Evolutionary conservation across 345 rosid species (phyloP).

Genomic region (Eucalyptus cladocalyx): DNA sequence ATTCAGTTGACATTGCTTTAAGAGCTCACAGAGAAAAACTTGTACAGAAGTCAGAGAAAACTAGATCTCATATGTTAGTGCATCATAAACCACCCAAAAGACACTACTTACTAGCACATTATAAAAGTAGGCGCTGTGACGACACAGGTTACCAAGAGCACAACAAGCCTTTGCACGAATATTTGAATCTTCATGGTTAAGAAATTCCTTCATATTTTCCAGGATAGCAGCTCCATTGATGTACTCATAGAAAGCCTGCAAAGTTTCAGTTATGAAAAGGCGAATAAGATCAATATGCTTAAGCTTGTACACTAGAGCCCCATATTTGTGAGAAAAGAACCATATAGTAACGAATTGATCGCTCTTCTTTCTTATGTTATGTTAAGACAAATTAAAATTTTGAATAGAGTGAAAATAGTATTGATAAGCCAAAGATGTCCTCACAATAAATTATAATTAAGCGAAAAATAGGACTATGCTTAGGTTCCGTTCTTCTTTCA

Average conservation of each 20-base stretch:
- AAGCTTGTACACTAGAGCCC: background rate
- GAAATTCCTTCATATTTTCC: slow-evolving; percentile 53
- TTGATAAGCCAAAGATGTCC: background rate
- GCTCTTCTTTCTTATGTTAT: background rate
- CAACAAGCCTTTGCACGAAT: slow-evolving; percentile 93
- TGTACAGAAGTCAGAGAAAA: background rate
- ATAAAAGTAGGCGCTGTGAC: slow-evolving; percentile 85
- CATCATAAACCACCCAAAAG: background rate
- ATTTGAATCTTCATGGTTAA: slow-evolving; percentile 70
- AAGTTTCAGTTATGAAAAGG: background rate
- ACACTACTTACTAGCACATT: slow-evolving; percentile 46
- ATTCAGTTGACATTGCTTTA: background rate
- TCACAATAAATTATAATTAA: background rate
- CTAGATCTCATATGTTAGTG: background rate
- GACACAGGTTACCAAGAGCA: slow-evolving; percentile 94
- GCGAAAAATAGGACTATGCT: background rate
- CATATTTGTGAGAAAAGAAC: background rate
- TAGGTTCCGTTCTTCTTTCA: background rate
- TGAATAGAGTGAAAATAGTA: background rate
- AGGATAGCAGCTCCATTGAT: slow-evolving; percentile 67
- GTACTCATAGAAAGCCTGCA: slow-evolving; percentile 83
- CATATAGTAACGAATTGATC: background rate
- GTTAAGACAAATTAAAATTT: background rate
- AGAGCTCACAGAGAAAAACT: background rate
- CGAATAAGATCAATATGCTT: background rate